phyloP scores from a whole-genome alignment of 1,284 basidiomycete species.

The Apiotrichum sp. region DNA sequence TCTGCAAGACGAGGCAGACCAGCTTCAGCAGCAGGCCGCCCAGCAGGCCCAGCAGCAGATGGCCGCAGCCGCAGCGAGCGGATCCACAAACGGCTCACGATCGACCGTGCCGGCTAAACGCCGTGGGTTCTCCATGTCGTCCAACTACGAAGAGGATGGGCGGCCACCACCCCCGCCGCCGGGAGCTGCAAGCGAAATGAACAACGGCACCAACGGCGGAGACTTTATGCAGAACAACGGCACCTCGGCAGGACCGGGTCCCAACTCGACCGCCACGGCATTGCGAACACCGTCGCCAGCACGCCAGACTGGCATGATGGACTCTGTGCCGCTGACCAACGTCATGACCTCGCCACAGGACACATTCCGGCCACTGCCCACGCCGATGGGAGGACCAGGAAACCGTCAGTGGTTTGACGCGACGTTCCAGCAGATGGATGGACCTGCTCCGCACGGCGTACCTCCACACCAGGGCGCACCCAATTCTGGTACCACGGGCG shows the following conservation, averaged over 20 bases:
- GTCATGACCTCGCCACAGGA: conserved; percentile 13
- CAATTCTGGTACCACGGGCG: background rate
- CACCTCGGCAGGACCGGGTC: background rate
- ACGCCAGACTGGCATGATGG: conserved; percentile 5
- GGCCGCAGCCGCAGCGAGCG: conserved; percentile 3
- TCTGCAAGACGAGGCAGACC: conserved; percentile 16
- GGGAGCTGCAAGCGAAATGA: background rate
- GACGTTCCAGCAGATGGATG: background rate
- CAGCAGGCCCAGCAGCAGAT: conserved; percentile 16
- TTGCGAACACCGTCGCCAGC: background rate
- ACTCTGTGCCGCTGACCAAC: conserved; percentile 2
- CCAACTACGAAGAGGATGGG: conserved; percentile 1
- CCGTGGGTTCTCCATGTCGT: conserved; percentile 4
- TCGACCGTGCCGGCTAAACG: conserved; percentile 12
- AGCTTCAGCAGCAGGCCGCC: conserved; percentile 15
- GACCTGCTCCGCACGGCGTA: no score
- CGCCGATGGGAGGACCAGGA: background rate
- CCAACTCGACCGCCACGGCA: conserved; percentile 1
- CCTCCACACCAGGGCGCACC: no score
- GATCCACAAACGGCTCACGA: background rate
- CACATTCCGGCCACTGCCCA: conserved; percentile 10
- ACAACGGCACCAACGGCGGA: background rate
- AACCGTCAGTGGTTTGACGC: conserved; percentile 3
- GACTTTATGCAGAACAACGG: background rate
- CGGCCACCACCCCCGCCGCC: background rate